Evolutionary conservation across 305 asterid genomes (phyloP), one percentile per base, ranked within the genome.

Genomic region (Fraxinus floribunda): DNA sequence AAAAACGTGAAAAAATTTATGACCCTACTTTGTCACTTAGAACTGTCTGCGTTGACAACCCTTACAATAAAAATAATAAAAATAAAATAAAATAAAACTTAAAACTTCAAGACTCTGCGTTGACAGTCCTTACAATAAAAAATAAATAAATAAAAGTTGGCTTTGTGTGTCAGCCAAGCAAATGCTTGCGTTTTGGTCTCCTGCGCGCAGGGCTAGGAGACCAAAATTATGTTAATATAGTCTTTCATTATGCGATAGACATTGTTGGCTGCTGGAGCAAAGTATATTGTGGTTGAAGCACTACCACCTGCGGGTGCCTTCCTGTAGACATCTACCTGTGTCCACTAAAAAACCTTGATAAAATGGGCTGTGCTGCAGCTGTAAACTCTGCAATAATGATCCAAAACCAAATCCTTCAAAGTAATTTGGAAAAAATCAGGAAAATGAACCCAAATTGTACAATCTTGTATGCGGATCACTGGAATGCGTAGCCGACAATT

Each of bases 291-390:
- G 4, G 90, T 90, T 35, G 89, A 85, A 82, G 94, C 90, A 60
- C 78, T 89, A 38, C 94, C 90, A 22, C 92, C 91, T 1, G 79
- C 89, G 38, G 92, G 91, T 90, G 93, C 84, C 84, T 88, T 78
- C 91, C 94, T 0, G 29, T 86, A 15, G 86, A 71, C 72, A 80
- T 86, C 68, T 77, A 89, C 3, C 57, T 74, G 66, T 39, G 84
- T 72, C 77, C 88, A 18, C 1, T 35, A n/a, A 44, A 52, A 36
- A 49, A 46, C n/a, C 90, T 20, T 2, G 85, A 90, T 52, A 46
- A 74, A n/a, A 76, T 80, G 85, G 90, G 91, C 5, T 88, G 93
- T 74, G 76, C 82, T 22, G 79, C 83, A 22, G 74, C 80, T 26
- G 82, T 83, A 72, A 91, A 91, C 80, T 15, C n/a, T 41, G 89